Base-by-base conservation (phyloP, 345 rosid genomes). In the Gossypium anomalum region DNA sequence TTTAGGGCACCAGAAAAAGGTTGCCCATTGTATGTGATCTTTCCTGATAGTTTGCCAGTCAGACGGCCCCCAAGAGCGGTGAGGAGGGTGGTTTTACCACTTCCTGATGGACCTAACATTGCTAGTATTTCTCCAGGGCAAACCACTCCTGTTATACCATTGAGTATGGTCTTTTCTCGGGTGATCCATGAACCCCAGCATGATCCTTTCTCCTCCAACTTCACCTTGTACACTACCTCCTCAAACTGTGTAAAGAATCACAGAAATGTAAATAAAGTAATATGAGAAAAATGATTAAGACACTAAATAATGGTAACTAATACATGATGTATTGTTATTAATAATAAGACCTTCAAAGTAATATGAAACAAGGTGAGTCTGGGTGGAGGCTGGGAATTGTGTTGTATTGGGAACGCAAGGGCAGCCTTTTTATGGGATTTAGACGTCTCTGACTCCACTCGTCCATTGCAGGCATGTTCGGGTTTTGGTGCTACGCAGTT, bases 31-130 rank as follows among this genome's bases (percentile, higher is more conserved):
- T 95, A 95, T 19, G 85, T 86, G 86, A 95, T 87, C 83, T 89
- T 91, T 13, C 99, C 99, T 0, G 94, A 86, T 66, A 85, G 77
- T 69, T 85, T 91, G 43, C 89, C 92, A 0, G 78, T 78, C 60
- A 93, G 96, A 22, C 99, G 96, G 77, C 99, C 98, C 0, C 99
- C 99, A 0, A 95, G 96, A 56, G 99, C 99, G 3, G 96, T 91
- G 5, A 95, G 92, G 73, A 95, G 99, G 67, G 98, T 95, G 73
- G 99, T 95, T 86, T 95, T 95, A 67, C 99, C 99, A 77, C 99
- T 95, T 7, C 99, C 99, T 0, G 99, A 95, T 53, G 99, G 99
- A 10, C 99, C 99, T 45, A 95, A 81, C 98, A 95, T 93, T n/a
- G 99, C 99, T 29, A 95, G 85, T 76, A 95, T 83, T 86, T 95